These are phyloP conservation scores for Ophiostoma himal-ulmi DNA, from an alignment of 2,329 filamentous ascomycete species.

Conservation along the genomic window DNA sequence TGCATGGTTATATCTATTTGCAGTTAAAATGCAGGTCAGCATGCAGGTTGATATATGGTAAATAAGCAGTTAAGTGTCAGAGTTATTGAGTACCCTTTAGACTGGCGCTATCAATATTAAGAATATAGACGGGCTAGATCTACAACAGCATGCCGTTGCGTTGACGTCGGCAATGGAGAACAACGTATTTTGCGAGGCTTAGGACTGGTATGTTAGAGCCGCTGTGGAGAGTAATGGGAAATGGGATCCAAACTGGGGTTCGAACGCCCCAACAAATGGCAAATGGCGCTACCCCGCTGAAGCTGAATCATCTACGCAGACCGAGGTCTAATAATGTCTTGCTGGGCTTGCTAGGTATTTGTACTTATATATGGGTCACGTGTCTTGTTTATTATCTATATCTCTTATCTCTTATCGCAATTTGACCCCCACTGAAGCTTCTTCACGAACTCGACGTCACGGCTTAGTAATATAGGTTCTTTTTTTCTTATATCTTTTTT, in stretches of 20 bases:
- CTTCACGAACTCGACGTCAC: constrained; percentile 5
- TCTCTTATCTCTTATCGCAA: constrained; percentile 9
- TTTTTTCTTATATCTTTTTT: not conserved
- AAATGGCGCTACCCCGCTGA: constrained; percentile 1
- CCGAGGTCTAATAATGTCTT: not conserved
- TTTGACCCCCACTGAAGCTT: not conserved
- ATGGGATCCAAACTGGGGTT: not conserved
- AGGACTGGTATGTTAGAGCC: not conserved
- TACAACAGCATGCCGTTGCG: not conserved
- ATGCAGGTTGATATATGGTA: not conserved
- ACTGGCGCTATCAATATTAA: not conserved
- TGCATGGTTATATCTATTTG: not conserved
- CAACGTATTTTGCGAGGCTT: not conserved
- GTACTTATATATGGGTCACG: too few species aligned
- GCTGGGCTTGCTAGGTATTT: too few species aligned
- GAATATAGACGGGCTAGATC: not conserved
- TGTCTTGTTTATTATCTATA: not conserved
- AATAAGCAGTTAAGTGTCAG: not conserved
- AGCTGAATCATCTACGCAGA: not conserved
- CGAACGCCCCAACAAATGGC: not conserved
- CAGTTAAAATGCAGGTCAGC: not conserved
- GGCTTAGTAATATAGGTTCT: not conserved
- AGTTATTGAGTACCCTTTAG: not conserved
- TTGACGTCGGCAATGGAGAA: not conserved
- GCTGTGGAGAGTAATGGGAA: not conserved